Conservation (phyloP, 2,329 filamentous ascomycete genomes). For the Pyrenophora tritici-repentis region DNA sequence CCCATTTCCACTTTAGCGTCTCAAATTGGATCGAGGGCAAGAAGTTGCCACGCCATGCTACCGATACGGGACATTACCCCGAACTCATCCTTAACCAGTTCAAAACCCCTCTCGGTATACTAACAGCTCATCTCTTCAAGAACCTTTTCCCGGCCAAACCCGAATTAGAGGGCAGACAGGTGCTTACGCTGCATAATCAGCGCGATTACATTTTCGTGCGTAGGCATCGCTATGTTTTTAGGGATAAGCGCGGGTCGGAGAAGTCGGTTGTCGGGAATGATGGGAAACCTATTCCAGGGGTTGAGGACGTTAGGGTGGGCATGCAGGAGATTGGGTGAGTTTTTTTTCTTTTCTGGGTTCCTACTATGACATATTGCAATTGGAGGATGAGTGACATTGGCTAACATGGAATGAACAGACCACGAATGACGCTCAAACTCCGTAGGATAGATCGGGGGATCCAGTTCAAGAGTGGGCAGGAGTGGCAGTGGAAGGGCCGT, state of each 20-base stretch:
- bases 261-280: conserved; percentile 83
- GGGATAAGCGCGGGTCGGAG: conserved; percentile 84
- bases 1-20: conserved; percentile 91
- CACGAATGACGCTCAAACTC: conserved; percentile 79
- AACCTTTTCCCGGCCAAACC: conserved; percentile 79
- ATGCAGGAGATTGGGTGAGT: conserved; percentile 78
- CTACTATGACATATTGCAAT: no score
- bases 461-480: conserved; percentile 73
- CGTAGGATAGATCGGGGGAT: conserved; percentile 91
- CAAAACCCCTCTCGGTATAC: conserved; percentile 84
- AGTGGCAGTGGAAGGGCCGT: conserved; percentile 95
- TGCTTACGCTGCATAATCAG: conserved; percentile 92
- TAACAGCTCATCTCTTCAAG: conserved; percentile 83
- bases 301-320: conserved; percentile 82
- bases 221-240: conserved; percentile 88
- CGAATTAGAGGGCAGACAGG: conserved; percentile 83
- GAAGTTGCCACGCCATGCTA: conserved; percentile 86
- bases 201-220: conserved; percentile 95
- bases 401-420: conserved; percentile 8
- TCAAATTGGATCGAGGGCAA: conserved; percentile 89
- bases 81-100: conserved; percentile 94
- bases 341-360: no score
- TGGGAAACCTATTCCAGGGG: conserved; percentile 81
- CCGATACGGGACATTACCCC: conserved; percentile 83
- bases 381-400: no score